phyloP scores from a whole-genome alignment of 768 basidiomycete genomes.

The Phanerodontia chrysosporium region DNA sequence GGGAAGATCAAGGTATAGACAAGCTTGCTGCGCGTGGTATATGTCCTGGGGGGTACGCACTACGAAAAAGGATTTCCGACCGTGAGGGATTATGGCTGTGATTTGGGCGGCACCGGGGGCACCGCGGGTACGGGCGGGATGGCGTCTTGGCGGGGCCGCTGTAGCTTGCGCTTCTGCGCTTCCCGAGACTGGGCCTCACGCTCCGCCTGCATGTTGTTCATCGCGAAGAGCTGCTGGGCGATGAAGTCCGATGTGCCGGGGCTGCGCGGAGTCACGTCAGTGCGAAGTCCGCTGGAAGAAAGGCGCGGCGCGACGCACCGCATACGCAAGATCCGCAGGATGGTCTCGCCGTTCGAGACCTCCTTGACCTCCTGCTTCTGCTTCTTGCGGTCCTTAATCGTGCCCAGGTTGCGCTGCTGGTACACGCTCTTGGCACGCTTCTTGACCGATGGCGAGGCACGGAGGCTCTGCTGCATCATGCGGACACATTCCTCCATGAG shows the following conservation, averaged over 20 bases:
- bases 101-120: slow-evolving; percentile 21
- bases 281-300: not conserved
- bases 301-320: slow-evolving; percentile 52
- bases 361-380: slow-evolving; percentile 85
- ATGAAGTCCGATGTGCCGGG: slow-evolving; percentile 83
- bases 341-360: slow-evolving; percentile 75
- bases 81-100: not conserved
- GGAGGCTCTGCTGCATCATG: slow-evolving; percentile 87
- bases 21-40: slow-evolving; percentile 1
- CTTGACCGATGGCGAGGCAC: slow-evolving; percentile 69
- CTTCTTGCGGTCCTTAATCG: slow-evolving; percentile 90
- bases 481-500: slow-evolving; percentile 94
- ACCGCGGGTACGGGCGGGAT: slow-evolving; percentile 28
- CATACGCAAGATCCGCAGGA: slow-evolving; percentile 94
- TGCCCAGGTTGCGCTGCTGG: slow-evolving; percentile 89
- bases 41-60: not conserved
- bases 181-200: slow-evolving; percentile 70
- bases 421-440: slow-evolving; percentile 93
- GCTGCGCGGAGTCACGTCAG: slow-evolving; percentile 34
- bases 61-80: not conserved
- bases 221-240: slow-evolving; percentile 78
- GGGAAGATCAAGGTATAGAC: not conserved
- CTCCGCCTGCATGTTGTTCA: slow-evolving; percentile 78
- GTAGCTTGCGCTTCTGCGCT: slow-evolving; percentile 52
- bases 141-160: slow-evolving; percentile 39